Evolutionary conservation across 2,329 filamentous ascomycete species (phyloP).

Genomic region (Aspergillus eucalypticola): DNA sequence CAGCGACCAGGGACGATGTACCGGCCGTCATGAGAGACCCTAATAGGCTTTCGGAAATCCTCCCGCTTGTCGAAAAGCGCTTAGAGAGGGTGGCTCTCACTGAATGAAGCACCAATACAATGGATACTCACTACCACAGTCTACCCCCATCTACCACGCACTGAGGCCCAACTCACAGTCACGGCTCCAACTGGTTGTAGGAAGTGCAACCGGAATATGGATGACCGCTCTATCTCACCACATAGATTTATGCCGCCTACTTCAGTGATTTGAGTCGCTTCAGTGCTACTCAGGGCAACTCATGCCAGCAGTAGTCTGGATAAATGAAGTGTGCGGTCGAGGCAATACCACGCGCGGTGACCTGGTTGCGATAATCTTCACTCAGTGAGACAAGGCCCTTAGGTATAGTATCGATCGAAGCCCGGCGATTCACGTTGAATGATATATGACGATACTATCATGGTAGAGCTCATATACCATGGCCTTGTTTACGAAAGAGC

Average conservation of each 20-base stretch:
- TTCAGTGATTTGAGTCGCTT: background rate
- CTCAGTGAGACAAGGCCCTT: background rate
- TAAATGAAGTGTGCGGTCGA: background rate
- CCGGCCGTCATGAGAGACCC: conserved; percentile 76
- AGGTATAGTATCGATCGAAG: background rate
- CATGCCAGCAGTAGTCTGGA: background rate
- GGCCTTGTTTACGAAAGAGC: background rate
- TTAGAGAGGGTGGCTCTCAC: conserved; percentile 56
- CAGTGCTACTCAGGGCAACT: background rate
- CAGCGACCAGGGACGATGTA: conserved; percentile 67
- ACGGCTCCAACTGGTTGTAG: background rate
- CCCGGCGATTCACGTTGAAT: background rate
- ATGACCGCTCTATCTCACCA: background rate
- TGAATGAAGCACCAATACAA: conserved; percentile 1
- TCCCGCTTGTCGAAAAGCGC: conserved; percentile 69
- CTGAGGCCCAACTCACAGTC: background rate
- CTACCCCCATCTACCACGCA: background rate
- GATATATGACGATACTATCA: background rate
- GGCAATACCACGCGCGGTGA: background rate
- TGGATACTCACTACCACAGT: background rate
- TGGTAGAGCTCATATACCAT: background rate
- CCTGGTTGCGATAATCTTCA: background rate
- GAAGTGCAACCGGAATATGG: background rate
- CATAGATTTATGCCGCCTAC: background rate
- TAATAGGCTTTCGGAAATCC: conserved; percentile 68